phyloP scores from a whole-genome alignment of 768 basidiomycete genomes.

The Lactifluus pinguis region DNA sequence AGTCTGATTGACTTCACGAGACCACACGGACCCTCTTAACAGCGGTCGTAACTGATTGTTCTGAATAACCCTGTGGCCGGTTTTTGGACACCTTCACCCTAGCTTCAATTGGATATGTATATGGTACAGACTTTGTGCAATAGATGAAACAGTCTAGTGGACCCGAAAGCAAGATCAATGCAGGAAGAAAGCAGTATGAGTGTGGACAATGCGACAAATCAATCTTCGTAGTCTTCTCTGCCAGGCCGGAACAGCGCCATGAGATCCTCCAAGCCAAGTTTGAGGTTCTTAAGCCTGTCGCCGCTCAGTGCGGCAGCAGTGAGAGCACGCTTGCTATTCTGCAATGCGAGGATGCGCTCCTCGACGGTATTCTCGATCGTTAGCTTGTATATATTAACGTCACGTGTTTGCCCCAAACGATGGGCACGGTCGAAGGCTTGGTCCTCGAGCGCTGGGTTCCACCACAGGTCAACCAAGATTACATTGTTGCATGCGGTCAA shows the following conservation, averaged over 20 bases:
- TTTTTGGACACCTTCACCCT: neutral
- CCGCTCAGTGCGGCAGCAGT: conserved; percentile 81
- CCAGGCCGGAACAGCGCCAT: conserved; percentile 66
- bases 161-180: neutral
- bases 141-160: neutral
- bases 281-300: conserved; percentile 77
- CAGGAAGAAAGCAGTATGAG: neutral
- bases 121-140: neutral
- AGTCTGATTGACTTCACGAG: neutral
- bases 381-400: conserved; percentile 85
- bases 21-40: neutral
- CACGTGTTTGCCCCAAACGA: conserved; percentile 78
- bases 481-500: conserved; percentile 92
- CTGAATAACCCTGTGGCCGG: neutral
- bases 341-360: conserved; percentile 82
- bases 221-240: conserved; percentile 35
- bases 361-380: conserved; percentile 84
- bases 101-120: neutral
- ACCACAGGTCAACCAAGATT: conserved; percentile 90
- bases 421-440: conserved; percentile 93
- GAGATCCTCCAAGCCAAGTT: conserved; percentile 78
- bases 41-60: too few species aligned
- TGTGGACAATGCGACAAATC: neutral
- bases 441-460: conserved; percentile 88
- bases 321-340: conserved; percentile 83